Conservation (phyloP, 1,284 basidiomycete species). For the Phylloporus sp. region DNA sequence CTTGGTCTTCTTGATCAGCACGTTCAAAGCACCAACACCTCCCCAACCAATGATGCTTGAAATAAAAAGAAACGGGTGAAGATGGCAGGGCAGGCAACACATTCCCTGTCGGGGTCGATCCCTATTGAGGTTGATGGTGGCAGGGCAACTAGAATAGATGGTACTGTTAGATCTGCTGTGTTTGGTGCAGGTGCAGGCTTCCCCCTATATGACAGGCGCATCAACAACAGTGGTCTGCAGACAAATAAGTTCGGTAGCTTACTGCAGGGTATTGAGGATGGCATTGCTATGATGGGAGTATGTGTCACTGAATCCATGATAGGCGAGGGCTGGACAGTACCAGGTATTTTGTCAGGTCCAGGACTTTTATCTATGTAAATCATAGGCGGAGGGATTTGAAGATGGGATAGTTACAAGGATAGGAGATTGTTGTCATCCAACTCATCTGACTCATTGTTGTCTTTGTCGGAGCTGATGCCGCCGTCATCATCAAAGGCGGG, state of each 20-base stretch:
- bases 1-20: no score
- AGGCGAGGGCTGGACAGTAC: slow-evolving; percentile 32
- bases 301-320: slow-evolving; percentile 10
- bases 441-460: slow-evolving; percentile 43
- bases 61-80: slow-evolving; percentile 23
- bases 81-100: slow-evolving; percentile 15
- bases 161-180: slow-evolving; percentile 6
- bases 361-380: slow-evolving; percentile 25
- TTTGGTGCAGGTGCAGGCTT: slow-evolving; percentile 16
- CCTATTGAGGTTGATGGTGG: no score
- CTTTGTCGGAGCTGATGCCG: slow-evolving; percentile 67
- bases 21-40: no score
- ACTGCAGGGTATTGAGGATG: slow-evolving; percentile 18
- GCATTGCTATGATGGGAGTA: slow-evolving; percentile 25
- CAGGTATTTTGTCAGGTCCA: slow-evolving; percentile 22
- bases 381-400: slow-evolving; percentile 34
- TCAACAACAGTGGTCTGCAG: slow-evolving; percentile 38
- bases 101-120: slow-evolving; percentile 11
- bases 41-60: slow-evolving; percentile 36
- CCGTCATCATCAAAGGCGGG: slow-evolving; percentile 78
- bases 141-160: slow-evolving; percentile 17
- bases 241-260: slow-evolving; percentile 45
- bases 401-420: slow-evolving; percentile 25
- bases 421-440: slow-evolving; percentile 30
- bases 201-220: slow-evolving; percentile 36